A percentile compares a stretch with the other conserved stretches of the same genome.
Evolutionary conservation across 2,329 filamentous ascomycete genomes (phyloP).

Genomic region (Nothophoma quercina): DNA sequence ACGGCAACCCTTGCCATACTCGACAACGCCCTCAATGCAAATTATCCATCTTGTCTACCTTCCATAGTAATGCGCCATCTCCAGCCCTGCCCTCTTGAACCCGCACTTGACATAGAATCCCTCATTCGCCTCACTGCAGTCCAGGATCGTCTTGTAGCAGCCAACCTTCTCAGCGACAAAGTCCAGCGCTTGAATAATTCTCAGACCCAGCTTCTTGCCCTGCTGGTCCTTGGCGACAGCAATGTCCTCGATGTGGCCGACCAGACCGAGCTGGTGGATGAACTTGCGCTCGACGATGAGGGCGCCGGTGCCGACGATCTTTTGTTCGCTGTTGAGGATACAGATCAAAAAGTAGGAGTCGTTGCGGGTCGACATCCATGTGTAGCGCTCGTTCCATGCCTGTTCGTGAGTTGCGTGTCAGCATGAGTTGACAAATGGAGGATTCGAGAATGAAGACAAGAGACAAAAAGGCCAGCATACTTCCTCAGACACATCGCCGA

Average conservation of each 20-base stretch:
- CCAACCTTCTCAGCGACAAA: conserved; percentile 85
- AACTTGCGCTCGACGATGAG: conserved; percentile 95
- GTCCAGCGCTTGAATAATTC: conserved; percentile 93
- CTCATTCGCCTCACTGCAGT: conserved; percentile 95
- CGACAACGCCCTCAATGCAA: conserved; percentile 11
- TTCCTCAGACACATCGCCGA: conserved; percentile 81
- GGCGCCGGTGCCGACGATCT: conserved; percentile 88
- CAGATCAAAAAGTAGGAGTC: conserved; percentile 87
- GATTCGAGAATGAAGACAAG: background rate
- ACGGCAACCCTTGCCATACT: background rate
- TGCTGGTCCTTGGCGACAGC: conserved; percentile 94
- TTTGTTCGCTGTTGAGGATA: conserved; percentile 74
- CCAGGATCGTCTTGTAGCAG: conserved; percentile 96
- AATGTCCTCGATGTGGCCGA: conserved; percentile 98
- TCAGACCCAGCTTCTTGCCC: conserved; percentile 92
- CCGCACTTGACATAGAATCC: conserved; percentile 99
- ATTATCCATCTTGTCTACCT: conserved; percentile 11
- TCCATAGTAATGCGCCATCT: conserved; percentile 94
- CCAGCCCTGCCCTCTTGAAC: conserved; percentile 86
- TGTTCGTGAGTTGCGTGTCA: conserved; percentile 7
- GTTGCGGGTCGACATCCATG: conserved; percentile 77
- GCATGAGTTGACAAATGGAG: background rate
- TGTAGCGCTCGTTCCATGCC: conserved; percentile 77
- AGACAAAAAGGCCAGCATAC: conserved; percentile 44
- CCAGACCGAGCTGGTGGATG: conserved; percentile 80